Evolutionary conservation across 2,329 filamentous ascomycete genomes (phyloP), one percentile per base, ranked within the genome.

Genomic region (Fusarium solani-melongenae): DNA sequence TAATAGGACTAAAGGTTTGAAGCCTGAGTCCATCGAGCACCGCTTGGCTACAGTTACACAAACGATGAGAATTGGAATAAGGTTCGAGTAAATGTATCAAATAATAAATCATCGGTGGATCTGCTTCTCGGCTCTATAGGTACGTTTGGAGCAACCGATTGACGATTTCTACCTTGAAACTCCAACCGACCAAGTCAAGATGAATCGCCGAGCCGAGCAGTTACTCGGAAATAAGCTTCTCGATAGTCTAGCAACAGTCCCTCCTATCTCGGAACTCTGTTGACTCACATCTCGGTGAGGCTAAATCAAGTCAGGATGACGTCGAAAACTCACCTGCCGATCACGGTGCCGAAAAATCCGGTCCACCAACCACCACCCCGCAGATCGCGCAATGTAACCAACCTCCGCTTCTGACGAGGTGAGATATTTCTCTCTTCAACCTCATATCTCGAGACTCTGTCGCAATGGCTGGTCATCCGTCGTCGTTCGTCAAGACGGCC

Each of bases 311-410:
- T 57, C 34, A 36, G 34, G 33, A 71, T 68, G 49, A 58, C 60
- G 41, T 71, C 69, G 70, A 66, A 65, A 29, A 6, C 27, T 22
- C 20, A 2, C 27, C 6, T n/a, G 70, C 71, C 70, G 71, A 73
- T 59, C 11, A 49, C 71, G 67, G 71, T 59, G 57, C 71, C 71
- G 71, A 74, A 58, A 62, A 53, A 22, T 62, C 71, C 67, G 67
- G 69, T 41, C 64, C 71, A 66, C 39, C 57, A 31, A 33, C 57
- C 27, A 33, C 31, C 51, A 56, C 70, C 70, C 70, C 70, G 70
- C 70, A 66, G 59, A 64, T 63, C 17, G 59, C 59, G 44, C 59
- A 53, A 62, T 62, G 27, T 17, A 20, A 53, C 44, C 22, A 20
- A 53, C 44, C 59, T 62, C 59, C 59, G 59, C 59, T 53, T 53